Evolutionary conservation across 1,284 basidiomycete species (phyloP).

Genomic region (Stygiomarasmius scandens): DNA sequence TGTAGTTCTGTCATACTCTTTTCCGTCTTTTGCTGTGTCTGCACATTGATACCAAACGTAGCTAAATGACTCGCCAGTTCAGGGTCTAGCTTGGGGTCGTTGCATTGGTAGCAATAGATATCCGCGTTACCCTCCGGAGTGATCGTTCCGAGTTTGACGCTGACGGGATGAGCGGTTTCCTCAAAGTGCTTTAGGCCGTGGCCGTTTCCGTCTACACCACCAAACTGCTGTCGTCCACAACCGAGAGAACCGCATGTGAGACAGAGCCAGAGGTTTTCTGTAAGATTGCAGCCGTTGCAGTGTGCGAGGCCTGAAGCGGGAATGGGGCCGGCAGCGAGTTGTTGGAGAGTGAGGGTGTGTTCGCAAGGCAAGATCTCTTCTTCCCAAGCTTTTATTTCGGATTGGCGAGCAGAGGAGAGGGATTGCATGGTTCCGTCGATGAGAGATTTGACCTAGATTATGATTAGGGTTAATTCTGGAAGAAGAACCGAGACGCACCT

Average conservation of each 20-base stretch:
- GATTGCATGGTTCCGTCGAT: constrained; percentile 79
- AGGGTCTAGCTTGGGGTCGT: constrained; percentile 86
- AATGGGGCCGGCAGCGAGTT: constrained; percentile 36
- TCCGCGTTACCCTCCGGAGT: constrained; percentile 88
- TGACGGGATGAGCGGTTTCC: constrained; percentile 77
- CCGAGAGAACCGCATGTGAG: constrained; percentile 93
- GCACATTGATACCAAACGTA: constrained; percentile 88
- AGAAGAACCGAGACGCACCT: constrained; percentile 27
- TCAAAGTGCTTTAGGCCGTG: constrained; percentile 88
- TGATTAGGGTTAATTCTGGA: not conserved
- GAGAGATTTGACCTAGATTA: constrained; percentile 53
- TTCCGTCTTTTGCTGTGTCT: constrained; percentile 88
- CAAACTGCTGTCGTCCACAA: constrained; percentile 89
- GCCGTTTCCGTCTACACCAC: constrained; percentile 86
- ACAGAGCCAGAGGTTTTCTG: constrained; percentile 94
- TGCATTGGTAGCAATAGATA: constrained; percentile 92
- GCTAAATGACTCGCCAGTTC: constrained; percentile 77
- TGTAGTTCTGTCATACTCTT: constrained; percentile 99
- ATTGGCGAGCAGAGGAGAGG: constrained; percentile 87
- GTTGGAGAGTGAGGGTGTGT: constrained; percentile 83
- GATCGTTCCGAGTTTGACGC: constrained; percentile 96
- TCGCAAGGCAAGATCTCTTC: constrained; percentile 91
- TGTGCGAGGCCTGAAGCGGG: constrained; percentile 61
- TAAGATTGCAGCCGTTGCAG: constrained; percentile 80
- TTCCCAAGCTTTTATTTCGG: constrained; percentile 97